These are phyloP conservation scores for Rugonectria rugulosa DNA, from an alignment of 2,329 filamentous ascomycete genomes.

Conservation along the genomic window DNA sequence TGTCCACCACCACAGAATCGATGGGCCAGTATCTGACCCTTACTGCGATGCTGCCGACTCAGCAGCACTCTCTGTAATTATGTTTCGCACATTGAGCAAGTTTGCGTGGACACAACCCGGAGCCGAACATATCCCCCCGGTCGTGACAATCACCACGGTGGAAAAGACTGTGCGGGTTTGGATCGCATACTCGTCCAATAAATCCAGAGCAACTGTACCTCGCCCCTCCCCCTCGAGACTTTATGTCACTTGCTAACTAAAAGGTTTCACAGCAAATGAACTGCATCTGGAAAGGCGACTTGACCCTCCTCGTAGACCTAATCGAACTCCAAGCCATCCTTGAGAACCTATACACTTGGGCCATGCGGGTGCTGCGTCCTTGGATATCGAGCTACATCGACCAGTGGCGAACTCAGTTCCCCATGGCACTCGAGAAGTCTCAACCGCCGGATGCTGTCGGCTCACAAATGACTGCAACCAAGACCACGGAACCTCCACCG, in stretches of 20 bases:
- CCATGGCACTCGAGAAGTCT: too few relatives aligned
- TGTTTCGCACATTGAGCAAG: conserved; percentile 12
- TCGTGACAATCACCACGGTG: conserved; percentile 24
- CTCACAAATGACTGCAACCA: too few relatives aligned
- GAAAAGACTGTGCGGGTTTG: conserved; percentile 25
- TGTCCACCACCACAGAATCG: conserved; percentile 24
- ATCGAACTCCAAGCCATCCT: conserved; percentile 26
- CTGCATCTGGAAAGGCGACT: conserved; percentile 28
- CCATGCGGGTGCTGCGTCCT: conserved; percentile 27
- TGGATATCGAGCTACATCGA: conserved; percentile 27
- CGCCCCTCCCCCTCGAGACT: background rate
- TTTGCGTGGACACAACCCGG: conserved; percentile 10
- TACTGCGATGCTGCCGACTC: conserved; percentile 27
- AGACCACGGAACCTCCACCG: too few relatives aligned
- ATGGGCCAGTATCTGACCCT: background rate
- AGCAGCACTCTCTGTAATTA: conserved; percentile 23
- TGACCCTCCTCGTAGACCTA: conserved; percentile 16
- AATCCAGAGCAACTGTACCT: conserved; percentile 9
- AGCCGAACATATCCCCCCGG: conserved; percentile 22
- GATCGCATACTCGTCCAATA: conserved; percentile 23
- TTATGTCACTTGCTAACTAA: too few relatives aligned
- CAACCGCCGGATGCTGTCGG: too few relatives aligned
- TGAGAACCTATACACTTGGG: conserved; percentile 34
- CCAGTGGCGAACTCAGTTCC: too few relatives aligned
- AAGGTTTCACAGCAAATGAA: conserved; percentile 34